Evolutionary conservation across 371 early-diverging fungal species (phyloP).

Genomic region (Lichtheimia ornata): DNA sequence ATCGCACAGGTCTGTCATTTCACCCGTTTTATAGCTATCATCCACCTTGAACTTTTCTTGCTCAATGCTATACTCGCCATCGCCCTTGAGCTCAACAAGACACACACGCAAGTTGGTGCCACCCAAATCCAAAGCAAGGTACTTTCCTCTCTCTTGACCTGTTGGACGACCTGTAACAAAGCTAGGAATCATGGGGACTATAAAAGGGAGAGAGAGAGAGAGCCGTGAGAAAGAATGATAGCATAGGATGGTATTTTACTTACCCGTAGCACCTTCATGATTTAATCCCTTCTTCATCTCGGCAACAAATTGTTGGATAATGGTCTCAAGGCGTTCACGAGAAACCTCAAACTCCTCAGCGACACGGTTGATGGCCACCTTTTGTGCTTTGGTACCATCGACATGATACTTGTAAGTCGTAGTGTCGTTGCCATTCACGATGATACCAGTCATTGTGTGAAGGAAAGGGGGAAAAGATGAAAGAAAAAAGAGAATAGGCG

Average conservation of each 20-base stretch:
- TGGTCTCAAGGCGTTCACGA: slow-evolving; percentile 52
- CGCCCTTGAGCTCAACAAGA: slow-evolving; percentile 74
- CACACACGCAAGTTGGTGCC: slow-evolving; percentile 94
- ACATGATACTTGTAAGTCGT: slow-evolving; percentile 8
- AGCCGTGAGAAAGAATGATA: background rate
- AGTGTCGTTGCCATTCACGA: slow-evolving; percentile 6
- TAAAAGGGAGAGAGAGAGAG: background rate
- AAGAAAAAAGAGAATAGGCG: slow-evolving; percentile 11
- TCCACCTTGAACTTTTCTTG: slow-evolving; percentile 81
- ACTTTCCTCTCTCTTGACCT: slow-evolving; percentile 83
- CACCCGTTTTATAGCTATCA: slow-evolving; percentile 69
- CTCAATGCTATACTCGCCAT: slow-evolving; percentile 56
- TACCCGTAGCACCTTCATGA: slow-evolving; percentile 55
- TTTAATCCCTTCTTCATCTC: slow-evolving; percentile 78
- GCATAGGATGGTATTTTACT: background rate
- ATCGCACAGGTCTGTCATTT: slow-evolving; percentile 57
- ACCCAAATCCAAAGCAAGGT: slow-evolving; percentile 90
- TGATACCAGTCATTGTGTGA: slow-evolving; percentile 1
- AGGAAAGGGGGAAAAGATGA: slow-evolving; percentile 13
- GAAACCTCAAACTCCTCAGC: slow-evolving; percentile 60
- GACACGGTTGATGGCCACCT: slow-evolving; percentile 40
- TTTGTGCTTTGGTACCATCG: slow-evolving; percentile 34
- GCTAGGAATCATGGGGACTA: slow-evolving; percentile 74
- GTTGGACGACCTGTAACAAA: slow-evolving; percentile 80
- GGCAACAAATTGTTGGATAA: slow-evolving; percentile 65